A percentile compares a stretch with the other conserved stretches of the same genome.
Conservation (phyloP, 78 protist species). For the Dictyostelium brefeldianum region DNA sequence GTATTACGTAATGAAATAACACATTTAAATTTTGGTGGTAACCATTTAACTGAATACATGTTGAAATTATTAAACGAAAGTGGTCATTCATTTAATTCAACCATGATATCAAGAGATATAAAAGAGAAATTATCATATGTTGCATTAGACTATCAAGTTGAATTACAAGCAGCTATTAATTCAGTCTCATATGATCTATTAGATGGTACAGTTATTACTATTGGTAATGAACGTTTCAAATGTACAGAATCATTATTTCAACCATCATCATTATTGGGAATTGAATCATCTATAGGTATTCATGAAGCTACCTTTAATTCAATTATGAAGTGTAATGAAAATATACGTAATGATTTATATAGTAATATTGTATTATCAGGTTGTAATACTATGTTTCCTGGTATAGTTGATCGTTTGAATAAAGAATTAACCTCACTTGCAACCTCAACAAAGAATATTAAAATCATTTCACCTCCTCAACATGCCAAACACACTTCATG, state of each 20-base stretch:
- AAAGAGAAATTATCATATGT: constrained; percentile 70
- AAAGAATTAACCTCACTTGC: constrained; percentile 20
- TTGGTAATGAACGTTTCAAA: background rate
- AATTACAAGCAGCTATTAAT: too few species aligned
- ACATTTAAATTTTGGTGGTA: constrained; percentile 87
- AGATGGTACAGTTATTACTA: background rate
- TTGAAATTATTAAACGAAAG: constrained; percentile 90
- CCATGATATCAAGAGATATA: constrained; percentile 78
- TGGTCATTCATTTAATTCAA: constrained; percentile 94
- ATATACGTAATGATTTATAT: constrained; percentile 57
- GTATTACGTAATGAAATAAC: background rate
- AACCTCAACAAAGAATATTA: background rate
- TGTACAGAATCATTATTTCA: constrained; percentile 93
- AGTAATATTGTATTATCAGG: constrained; percentile 90
- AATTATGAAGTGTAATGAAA: constrained; percentile 45
- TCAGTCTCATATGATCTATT: too few species aligned
- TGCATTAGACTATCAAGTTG: constrained; percentile 24
- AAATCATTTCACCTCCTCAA: constrained; percentile 66
- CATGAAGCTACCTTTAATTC: constrained; percentile 61
- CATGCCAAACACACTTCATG: constrained; percentile 81
- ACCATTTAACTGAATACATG: constrained; percentile 93
- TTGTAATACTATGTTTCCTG: constrained; percentile 86
- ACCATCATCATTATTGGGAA: constrained; percentile 86
- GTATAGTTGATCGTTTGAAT: constrained; percentile 58
- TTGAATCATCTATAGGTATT: constrained; percentile 82